Conservation (phyloP, 441 rosid genomes). For the Flueggea neowawraea region DNA sequence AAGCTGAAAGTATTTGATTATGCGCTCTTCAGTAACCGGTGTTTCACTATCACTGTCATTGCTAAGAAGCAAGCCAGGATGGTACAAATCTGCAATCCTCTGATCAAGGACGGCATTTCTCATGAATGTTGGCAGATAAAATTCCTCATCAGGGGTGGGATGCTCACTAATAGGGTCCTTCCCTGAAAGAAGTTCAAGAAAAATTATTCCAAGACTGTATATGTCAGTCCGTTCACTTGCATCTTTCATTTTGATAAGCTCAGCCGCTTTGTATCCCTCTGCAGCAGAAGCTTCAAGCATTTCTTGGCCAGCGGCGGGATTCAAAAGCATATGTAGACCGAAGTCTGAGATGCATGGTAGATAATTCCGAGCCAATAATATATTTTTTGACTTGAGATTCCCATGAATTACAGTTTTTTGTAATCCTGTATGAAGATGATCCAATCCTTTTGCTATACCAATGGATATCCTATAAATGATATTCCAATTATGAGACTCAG, state of each 20-base stretch:
- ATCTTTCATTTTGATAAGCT: constrained; percentile 84
- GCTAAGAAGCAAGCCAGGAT: constrained; percentile 50
- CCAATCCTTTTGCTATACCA: constrained; percentile 68
- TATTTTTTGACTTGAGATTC: constrained; percentile 79
- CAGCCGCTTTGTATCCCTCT: constrained; percentile 89
- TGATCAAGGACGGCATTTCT: constrained; percentile 60
- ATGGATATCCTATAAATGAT: constrained; percentile 48
- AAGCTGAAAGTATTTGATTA: constrained; percentile 66
- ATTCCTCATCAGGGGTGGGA: constrained; percentile 61
- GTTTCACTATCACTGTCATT: constrained; percentile 21
- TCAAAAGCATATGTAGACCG: constrained; percentile 70
- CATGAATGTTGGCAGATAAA: constrained; percentile 57
- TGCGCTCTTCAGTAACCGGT: constrained; percentile 46
- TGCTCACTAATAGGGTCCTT: constrained; percentile 63
- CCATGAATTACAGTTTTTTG: constrained; percentile 68
- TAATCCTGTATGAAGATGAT: constrained; percentile 70
- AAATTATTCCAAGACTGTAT: constrained; percentile 69
- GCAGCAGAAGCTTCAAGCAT: constrained; percentile 70
- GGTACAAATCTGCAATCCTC: constrained; percentile 60
- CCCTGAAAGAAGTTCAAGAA: constrained; percentile 80
- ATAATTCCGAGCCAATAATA: constrained; percentile 52
- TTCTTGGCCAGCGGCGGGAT: constrained; percentile 61
- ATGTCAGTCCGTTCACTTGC: constrained; percentile 64
- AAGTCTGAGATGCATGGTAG: constrained; percentile 64
- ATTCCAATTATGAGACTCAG: constrained; percentile 55